A percentile compares a stretch with the other conserved stretches of the same genome.
Conservation (phyloP, 352 stramenopile species). For the Salisapilia sapeloensis region DNA sequence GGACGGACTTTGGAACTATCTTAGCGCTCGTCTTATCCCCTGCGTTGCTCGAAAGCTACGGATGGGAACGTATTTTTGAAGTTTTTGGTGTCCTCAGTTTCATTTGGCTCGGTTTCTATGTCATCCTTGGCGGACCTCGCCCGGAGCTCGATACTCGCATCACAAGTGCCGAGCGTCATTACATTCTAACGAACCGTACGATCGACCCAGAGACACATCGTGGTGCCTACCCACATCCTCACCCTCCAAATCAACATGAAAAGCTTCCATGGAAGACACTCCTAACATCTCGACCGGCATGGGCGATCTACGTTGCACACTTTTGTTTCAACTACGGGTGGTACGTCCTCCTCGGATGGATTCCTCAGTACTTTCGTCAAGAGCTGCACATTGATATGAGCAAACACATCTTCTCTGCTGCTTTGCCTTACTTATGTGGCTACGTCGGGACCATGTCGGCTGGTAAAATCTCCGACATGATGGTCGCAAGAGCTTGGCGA, state of each 20-base stretch:
- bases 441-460: slow-evolving; percentile 63
- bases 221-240: too few species aligned
- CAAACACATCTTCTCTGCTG: slow-evolving; percentile 34
- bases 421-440: slow-evolving; percentile 61
- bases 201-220: slow-evolving; percentile 21
- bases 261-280: slow-evolving; percentile 49
- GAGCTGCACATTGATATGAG: slow-evolving; percentile 57
- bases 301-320: slow-evolving; percentile 74
- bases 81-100: slow-evolving; percentile 62
- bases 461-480: slow-evolving; percentile 37
- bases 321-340: slow-evolving; percentile 82
- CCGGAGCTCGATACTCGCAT: slow-evolving; percentile 51
- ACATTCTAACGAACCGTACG: slow-evolving; percentile 49
- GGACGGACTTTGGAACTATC: slow-evolving; percentile 70
- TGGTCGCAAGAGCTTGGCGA: slow-evolving; percentile 44
- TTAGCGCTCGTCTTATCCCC: slow-evolving; percentile 59
- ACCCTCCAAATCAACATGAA: slow-evolving; percentile 7
- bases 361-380: slow-evolving; percentile 77
- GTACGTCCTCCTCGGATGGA: slow-evolving; percentile 79
- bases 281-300: slow-evolving; percentile 43
- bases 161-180: slow-evolving; percentile 27
- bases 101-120: slow-evolving; percentile 49
- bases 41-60: slow-evolving; percentile 31
- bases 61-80: slow-evolving; percentile 64
- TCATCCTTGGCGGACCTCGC: slow-evolving; percentile 33